These are phyloP conservation scores for Hamamelis virginiana DNA, from an alignment of 164 flowering plant genomes.

Conservation along the genomic window DNA sequence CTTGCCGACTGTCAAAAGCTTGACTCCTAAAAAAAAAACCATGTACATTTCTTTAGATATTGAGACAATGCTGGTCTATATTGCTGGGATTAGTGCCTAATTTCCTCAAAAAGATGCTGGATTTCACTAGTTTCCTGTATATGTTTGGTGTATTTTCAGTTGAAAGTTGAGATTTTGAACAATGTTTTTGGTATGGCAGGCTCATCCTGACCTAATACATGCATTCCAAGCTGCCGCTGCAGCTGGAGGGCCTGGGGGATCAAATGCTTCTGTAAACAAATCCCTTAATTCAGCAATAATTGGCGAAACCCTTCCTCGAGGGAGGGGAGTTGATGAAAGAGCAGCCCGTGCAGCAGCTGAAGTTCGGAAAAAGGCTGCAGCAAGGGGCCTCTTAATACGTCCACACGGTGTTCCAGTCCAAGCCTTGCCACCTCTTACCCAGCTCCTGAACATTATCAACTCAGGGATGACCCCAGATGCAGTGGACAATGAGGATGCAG, in stretches of 20 bases:
- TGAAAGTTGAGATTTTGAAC: not conserved
- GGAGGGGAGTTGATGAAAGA: constrained; percentile 84
- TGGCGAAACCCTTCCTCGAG: constrained; percentile 71
- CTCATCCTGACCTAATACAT: constrained; percentile 73
- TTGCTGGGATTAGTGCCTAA: not conserved
- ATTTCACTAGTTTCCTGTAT: no score
- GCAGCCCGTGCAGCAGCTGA: constrained; percentile 91
- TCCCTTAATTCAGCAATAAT: constrained; percentile 51
- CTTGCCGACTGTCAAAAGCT: not conserved
- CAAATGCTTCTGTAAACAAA: constrained; percentile 41
- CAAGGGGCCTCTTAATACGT: constrained; percentile 67
- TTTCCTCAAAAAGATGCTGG: no score
- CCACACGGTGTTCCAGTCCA: constrained; percentile 74
- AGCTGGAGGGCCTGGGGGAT: constrained; percentile 55
- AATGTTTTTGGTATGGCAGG: constrained; percentile 37
- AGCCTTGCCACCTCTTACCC: constrained; percentile 61
- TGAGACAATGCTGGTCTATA: not conserved
- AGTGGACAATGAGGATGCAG: constrained; percentile 19
- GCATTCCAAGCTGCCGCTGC: constrained; percentile 82
- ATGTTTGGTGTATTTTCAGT: not conserved
- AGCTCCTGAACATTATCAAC: constrained; percentile 66
- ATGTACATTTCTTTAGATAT: not conserved
- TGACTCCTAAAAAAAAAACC: no score
- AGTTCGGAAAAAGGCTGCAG: constrained; percentile 86
- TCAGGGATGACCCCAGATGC: constrained; percentile 53